phyloP scores from a whole-genome alignment of 495 filamentous ascomycete species.

The Zalerion maritima region DNA sequence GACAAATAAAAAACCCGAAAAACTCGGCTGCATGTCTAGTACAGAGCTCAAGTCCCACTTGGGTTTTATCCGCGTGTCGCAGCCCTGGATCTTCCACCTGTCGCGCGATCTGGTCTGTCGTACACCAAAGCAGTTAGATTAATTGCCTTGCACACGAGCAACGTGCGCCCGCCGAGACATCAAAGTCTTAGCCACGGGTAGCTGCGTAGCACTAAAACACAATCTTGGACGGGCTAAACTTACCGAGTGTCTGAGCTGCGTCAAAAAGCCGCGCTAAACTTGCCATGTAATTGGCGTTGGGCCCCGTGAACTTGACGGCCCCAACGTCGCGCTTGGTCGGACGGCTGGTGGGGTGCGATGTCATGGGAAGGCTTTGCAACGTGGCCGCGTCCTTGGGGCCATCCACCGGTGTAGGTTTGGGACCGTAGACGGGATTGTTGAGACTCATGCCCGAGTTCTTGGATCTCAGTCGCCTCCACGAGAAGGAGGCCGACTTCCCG shows the following conservation, averaged over 20 bases:
- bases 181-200: too few species aligned
- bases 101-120: constrained; percentile 80
- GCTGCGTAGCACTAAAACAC: constrained; percentile 1
- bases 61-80: constrained; percentile 63
- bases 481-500: constrained; percentile 55
- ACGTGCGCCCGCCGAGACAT: too few species aligned
- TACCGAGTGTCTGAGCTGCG: constrained; percentile 85
- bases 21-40: constrained; percentile 92
- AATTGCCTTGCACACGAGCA: constrained; percentile 1
- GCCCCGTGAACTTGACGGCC: constrained; percentile 58
- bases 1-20: constrained; percentile 92
- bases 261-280: constrained; percentile 86
- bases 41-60: constrained; percentile 86
- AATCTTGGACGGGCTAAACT: constrained; percentile 19
- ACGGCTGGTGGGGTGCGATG: constrained; percentile 42
- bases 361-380: constrained; percentile 74
- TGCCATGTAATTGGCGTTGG: constrained; percentile 80
- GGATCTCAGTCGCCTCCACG: constrained; percentile 75
- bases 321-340: constrained; percentile 53
- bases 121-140: constrained; percentile 11
- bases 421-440: constrained; percentile 28
- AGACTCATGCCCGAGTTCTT: constrained; percentile 62
- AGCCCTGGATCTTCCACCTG: constrained; percentile 90
- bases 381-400: constrained; percentile 43
- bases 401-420: constrained; percentile 25